These are phyloP conservation scores for Aspergillaceae sp. DNA, from an alignment of 2,329 filamentous ascomycete genomes.

Conservation along the genomic window DNA sequence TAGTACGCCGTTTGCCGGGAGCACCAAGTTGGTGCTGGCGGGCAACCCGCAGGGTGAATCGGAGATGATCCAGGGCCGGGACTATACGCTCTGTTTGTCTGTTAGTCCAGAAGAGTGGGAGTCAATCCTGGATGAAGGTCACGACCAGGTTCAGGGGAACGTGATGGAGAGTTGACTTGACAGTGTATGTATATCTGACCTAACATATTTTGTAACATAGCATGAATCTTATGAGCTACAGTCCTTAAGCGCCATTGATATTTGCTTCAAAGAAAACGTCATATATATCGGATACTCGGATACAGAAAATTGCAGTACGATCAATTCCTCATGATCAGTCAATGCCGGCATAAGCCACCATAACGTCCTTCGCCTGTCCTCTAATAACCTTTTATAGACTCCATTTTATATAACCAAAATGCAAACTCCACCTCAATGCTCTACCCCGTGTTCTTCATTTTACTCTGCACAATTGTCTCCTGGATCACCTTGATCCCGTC, in stretches of 20 bases:
- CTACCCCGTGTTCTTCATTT: slow-evolving; percentile 6
- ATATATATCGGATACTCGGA: not conserved
- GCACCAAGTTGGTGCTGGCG: slow-evolving; percentile 11
- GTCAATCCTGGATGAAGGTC: slow-evolving; percentile 1
- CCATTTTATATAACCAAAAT: too few species aligned
- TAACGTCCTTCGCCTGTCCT: not conserved
- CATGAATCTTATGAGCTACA: not conserved
- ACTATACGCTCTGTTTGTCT: slow-evolving; percentile 17
- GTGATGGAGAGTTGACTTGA: too few species aligned
- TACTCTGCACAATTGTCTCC: slow-evolving; percentile 23
- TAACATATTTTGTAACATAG: not conserved
- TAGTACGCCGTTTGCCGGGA: slow-evolving; percentile 12
- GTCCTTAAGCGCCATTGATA: not conserved
- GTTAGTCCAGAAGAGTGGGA: slow-evolving; percentile 14
- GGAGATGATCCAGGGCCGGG: slow-evolving; percentile 14
- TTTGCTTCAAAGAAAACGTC: too few species aligned
- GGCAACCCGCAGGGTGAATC: slow-evolving; percentile 9
- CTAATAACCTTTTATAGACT: too few species aligned
- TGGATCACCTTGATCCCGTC: slow-evolving; percentile 24
- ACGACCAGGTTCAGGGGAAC: too few species aligned
- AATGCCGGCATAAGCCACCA: not conserved
- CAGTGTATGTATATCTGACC: not conserved
- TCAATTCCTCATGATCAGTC: not conserved
- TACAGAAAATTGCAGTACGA: not conserved
- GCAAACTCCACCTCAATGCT: too few species aligned